These are phyloP conservation scores for Paraphoma sp. DNA, from an alignment of 2,329 filamentous ascomycete species.

Conservation along the genomic window DNA sequence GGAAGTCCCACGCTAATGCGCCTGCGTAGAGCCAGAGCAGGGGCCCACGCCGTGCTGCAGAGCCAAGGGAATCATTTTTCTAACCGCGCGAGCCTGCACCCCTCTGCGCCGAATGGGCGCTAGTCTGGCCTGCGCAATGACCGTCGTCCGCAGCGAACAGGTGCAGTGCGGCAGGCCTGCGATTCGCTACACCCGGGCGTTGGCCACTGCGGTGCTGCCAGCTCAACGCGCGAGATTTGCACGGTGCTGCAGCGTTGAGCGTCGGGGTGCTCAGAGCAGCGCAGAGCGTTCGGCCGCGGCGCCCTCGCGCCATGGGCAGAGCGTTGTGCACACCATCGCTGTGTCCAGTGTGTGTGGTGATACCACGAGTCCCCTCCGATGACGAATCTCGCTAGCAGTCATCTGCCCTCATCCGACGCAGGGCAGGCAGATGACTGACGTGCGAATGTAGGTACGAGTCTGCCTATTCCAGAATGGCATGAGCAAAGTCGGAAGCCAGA, in stretches of 20 bases:
- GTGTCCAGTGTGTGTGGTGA: conserved; percentile 15
- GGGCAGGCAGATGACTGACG: conserved; percentile 38
- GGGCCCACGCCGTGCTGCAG: conserved; percentile 14
- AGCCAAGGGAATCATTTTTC: conserved; percentile 25
- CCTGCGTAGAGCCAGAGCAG: conserved; percentile 20
- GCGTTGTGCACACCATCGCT: background rate
- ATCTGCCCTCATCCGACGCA: conserved; percentile 43
- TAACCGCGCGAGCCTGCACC: conserved; percentile 23
- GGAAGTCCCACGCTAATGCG: conserved; percentile 26
- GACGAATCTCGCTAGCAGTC: conserved; percentile 37
- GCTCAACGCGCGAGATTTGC: conserved; percentile 12
- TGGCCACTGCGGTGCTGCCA: conserved; percentile 28
- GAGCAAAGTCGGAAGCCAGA: conserved; percentile 18
- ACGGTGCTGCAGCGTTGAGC: conserved; percentile 4
- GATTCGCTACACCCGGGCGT: conserved; percentile 22
- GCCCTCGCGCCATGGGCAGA: background rate
- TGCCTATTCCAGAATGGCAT: conserved; percentile 28
- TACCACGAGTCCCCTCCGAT: conserved; percentile 26
- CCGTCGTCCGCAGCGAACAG: conserved; percentile 23
- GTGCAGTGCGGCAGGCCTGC: conserved; percentile 19
- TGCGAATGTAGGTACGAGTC: conserved; percentile 38
- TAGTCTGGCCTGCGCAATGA: conserved; percentile 16
- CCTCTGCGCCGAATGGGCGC: conserved; percentile 20
- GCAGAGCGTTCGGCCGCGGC: conserved; percentile 10
- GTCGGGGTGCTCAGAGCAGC: conserved; percentile 3